Percentiles rank a stretch among this genome's conserved stretches.
Evolutionary conservation across 176 grass and related monocot species (phyloP).

Genomic region (Avena eriantha): DNA sequence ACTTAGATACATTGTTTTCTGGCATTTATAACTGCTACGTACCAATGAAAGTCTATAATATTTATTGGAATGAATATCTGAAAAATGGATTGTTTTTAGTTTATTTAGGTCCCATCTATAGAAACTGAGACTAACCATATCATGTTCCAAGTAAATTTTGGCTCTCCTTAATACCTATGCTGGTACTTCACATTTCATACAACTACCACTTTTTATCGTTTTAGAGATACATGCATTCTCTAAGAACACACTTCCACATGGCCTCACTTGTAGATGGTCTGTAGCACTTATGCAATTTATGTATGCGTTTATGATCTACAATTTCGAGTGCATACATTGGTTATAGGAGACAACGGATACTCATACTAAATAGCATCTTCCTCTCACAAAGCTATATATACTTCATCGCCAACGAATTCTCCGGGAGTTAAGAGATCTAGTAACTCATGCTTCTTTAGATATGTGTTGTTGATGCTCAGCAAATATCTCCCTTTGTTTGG

Average conservation of each 20-base stretch:
- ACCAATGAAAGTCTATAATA: too few relatives aligned
- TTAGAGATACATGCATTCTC: conserved; percentile 2
- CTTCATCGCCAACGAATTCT: not conserved
- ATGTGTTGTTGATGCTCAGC: too few relatives aligned
- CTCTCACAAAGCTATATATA: not conserved
- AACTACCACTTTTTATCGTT: not conserved
- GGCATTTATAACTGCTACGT: too few relatives aligned
- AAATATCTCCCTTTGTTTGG: too few relatives aligned
- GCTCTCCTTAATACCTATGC: not conserved
- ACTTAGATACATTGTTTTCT: too few relatives aligned
- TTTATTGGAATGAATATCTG: too few relatives aligned
- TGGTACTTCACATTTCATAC: not conserved
- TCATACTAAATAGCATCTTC: not conserved
- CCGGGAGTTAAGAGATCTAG: too few relatives aligned
- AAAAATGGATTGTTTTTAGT: too few relatives aligned
- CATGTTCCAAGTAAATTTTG: not conserved
- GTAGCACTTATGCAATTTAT: not conserved
- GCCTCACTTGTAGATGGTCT: not conserved
- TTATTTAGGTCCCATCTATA: too few relatives aligned
- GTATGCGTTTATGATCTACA: not conserved
- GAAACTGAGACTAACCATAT: not conserved
- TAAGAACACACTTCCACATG: conserved; percentile 1
- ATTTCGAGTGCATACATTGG: too few relatives aligned
- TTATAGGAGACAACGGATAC: not conserved
- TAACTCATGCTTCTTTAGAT: too few relatives aligned